Evolutionary conservation across 108 stramenopile genomes (phyloP), one percentile per base, ranked within the genome.

Genomic region (Seminavis robusta): DNA sequence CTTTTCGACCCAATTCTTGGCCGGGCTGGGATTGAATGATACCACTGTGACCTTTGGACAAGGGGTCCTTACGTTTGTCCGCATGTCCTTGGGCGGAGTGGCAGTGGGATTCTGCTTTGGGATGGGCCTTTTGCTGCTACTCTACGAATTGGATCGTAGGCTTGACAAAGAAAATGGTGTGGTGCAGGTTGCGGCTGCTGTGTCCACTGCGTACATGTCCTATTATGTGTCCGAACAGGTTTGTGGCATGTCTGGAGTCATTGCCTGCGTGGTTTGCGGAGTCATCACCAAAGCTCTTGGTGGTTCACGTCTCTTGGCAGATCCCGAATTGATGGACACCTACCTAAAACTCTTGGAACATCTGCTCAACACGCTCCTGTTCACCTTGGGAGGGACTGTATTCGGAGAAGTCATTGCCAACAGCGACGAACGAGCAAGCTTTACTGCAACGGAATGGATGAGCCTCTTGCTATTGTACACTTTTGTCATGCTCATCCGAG

Each of bases 321-420:
- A 86, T 37, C 44, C 21, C 7, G 43, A 70, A 4, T 28, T 81
- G 27, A 80, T 86, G 77, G 33, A 65, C 28, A 33, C 55, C 25
- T 79, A 91, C 55, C 86, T 85, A 87, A 51, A 63, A 0, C 34
- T 90, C 7, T 36, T 73, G 10, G 87, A 80, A 53, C 75, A 78
- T 52, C 39, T 86, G 34, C 56, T 81, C 6, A 90, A 91, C 57
- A 90, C 94, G n/a, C 46, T 79, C 4, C 57, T 94, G 16, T 95
- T 94, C 55, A 61, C 87, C 17, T 38, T 95, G 20, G 84, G 84
- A 21, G 93, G 90, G 15, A 33, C 76, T 24, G 60, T 89, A 17
- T 77, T 71, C 61, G 84, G 70, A 23, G 40, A 56, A 9, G 34
- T 73, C 36, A 42, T 69, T 33, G 28, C 38, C 20, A 19, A 24